These are phyloP conservation scores for Monosporascus sp. DNA, from an alignment of 2,329 filamentous ascomycete genomes.

Conservation along the genomic window DNA sequence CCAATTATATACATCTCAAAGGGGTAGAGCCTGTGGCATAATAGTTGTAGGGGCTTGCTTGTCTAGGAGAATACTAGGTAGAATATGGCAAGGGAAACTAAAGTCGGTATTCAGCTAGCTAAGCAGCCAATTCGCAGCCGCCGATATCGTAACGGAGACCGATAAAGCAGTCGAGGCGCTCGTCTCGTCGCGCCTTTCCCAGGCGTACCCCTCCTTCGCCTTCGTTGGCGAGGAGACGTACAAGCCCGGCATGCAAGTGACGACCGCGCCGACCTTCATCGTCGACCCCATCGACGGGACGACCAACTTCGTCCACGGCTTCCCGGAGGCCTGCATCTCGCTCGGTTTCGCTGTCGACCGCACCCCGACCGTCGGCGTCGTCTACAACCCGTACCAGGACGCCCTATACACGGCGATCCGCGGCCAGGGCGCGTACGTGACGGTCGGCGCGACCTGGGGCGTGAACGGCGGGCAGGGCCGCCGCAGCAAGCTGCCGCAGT, in stretches of 20 bases:
- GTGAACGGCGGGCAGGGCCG: conserved; percentile 31
- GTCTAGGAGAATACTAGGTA: too few species aligned
- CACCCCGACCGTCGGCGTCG: conserved; percentile 62
- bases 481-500: conserved; percentile 40
- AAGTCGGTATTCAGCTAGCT: neutral
- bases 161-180: conserved; percentile 62
- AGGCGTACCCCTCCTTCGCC: conserved; percentile 49
- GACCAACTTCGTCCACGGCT: conserved; percentile 75
- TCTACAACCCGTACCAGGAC: conserved; percentile 75
- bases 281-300: conserved; percentile 81
- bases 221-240: conserved; percentile 79
- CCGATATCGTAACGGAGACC: conserved; percentile 64
- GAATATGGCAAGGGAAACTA: too few species aligned
- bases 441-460: conserved; percentile 37
- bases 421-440: conserved; percentile 61
- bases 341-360: conserved; percentile 65
- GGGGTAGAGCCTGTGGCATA: too few species aligned
- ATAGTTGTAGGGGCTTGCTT: too few species aligned
- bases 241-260: conserved; percentile 59
- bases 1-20: too few species aligned
- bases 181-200: conserved; percentile 48
- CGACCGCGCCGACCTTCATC: conserved; percentile 67
- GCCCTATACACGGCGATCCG: conserved; percentile 64
- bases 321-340: conserved; percentile 71
- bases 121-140: conserved; percentile 38